phyloP scores from a whole-genome alignment of 768 basidiomycete species.

The Serendipita indica region DNA sequence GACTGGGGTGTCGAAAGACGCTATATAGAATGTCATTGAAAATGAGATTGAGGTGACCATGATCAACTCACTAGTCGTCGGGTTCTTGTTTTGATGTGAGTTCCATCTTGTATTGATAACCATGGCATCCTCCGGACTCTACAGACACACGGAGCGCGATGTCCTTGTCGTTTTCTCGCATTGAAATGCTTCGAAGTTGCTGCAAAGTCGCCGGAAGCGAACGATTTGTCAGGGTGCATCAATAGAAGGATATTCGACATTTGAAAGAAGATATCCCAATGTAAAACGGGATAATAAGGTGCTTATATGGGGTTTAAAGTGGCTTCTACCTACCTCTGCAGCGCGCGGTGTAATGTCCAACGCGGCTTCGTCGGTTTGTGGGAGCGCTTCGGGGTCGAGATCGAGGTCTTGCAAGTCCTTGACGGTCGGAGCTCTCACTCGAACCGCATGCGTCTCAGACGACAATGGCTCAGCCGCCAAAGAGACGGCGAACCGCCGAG shows the following conservation, averaged over 20 bases:
- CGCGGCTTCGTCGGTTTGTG: conserved; percentile 29
- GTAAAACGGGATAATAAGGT: background rate
- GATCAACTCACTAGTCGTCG: conserved; percentile 69
- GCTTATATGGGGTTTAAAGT: background rate
- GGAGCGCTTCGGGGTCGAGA: conserved; percentile 19
- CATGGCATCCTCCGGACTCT: conserved; percentile 92
- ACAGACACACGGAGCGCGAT: conserved; percentile 70
- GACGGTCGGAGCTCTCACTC: conserved; percentile 11
- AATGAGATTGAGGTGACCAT: background rate
- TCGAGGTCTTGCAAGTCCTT: conserved; percentile 45
- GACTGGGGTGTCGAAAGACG: conserved; percentile 53
- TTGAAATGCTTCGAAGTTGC: conserved; percentile 64
- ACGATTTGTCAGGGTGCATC: background rate
- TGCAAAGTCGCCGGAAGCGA: too few species aligned
- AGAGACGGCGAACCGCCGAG: background rate
- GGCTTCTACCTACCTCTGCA: conserved; percentile 40
- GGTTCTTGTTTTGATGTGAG: conserved; percentile 43
- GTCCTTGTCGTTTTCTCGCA: conserved; percentile 43
- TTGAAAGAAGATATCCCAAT: background rate
- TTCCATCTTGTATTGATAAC: conserved; percentile 91
- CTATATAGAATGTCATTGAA: conserved; percentile 24
- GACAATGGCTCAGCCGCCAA: background rate
- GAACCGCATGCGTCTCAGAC: background rate
- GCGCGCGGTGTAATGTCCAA: conserved; percentile 57
- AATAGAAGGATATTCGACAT: background rate